Evolutionary conservation across 1,284 basidiomycete species (phyloP).

Genomic region (Moesziomyces globuligerus): DNA sequence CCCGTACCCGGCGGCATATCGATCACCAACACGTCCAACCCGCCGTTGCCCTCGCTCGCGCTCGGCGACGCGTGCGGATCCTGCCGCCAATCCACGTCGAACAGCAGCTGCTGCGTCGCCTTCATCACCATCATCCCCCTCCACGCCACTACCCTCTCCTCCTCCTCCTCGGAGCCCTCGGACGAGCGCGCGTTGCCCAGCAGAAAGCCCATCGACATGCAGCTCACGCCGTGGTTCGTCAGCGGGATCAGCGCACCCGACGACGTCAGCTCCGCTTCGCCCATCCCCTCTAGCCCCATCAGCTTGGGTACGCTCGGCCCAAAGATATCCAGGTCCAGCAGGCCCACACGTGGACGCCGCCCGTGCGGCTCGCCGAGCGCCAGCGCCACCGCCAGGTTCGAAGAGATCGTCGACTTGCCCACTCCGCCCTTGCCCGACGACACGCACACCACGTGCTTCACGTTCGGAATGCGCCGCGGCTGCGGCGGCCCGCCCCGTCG

Average conservation of each 20-base stretch:
- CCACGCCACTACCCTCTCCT: constrained; percentile 78
- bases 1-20: constrained; percentile 99
- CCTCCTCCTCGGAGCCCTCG: constrained; percentile 2
- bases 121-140: constrained; percentile 99
- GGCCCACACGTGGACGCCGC: constrained; percentile 74
- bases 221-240: constrained; percentile 86
- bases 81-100: constrained; percentile 89
- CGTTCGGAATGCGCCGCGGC: constrained; percentile 70
- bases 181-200: constrained; percentile 49
- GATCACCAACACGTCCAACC: constrained; percentile 84
- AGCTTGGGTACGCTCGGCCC: constrained; percentile 95
- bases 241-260: constrained; percentile 79
- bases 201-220: constrained; percentile 95
- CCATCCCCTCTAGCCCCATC: constrained; percentile 84
- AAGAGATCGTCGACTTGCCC: constrained; percentile 93
- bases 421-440: constrained; percentile 97
- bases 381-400: constrained; percentile 83
- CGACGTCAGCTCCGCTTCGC: constrained; percentile 81
- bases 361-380: constrained; percentile 29
- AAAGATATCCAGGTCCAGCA: constrained; percentile 95
- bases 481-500: constrained; percentile 68
- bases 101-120: constrained; percentile 93
- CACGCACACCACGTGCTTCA: constrained; percentile 79
- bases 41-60: constrained; percentile 2
- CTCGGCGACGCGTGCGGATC: constrained; percentile 10